Percentiles rank a stretch among this genome's conserved stretches.
phyloP scores from a whole-genome alignment of 1,139 yeast species.

The Diutina mesorugosa region DNA sequence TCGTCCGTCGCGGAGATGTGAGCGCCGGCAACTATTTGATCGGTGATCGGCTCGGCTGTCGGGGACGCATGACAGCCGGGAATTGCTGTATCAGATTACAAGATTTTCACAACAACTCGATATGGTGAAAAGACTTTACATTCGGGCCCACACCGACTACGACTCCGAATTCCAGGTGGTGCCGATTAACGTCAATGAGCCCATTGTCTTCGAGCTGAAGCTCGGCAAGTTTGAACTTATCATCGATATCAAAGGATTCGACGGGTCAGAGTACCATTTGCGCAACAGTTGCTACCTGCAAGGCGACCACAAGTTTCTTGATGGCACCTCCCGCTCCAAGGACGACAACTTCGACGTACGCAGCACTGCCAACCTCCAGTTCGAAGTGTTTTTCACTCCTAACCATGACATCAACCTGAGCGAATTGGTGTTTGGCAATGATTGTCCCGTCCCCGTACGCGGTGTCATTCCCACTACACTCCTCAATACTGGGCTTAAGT shows the following conservation, averaged over 20 bases:
- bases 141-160: conserved; percentile 21
- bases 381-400: conserved; percentile 27
- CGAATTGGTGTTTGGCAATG: conserved; percentile 54
- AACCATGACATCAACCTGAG: conserved; percentile 33
- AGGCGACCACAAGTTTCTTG: conserved; percentile 17
- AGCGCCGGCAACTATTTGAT: not conserved
- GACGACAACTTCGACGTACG: not conserved
- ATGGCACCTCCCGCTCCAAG: conserved; percentile 5
- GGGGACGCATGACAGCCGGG: not conserved
- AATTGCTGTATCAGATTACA: not conserved
- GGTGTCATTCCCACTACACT: conserved; percentile 43
- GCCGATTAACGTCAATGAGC: conserved; percentile 31
- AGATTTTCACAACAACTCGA: not conserved
- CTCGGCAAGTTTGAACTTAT: conserved; percentile 26
- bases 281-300: conserved; percentile 21
- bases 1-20: not conserved
- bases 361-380: conserved; percentile 17
- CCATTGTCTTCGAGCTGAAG: conserved; percentile 21
- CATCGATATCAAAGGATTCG: conserved; percentile 31
- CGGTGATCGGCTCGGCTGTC: not conserved
- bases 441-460: conserved; percentile 46
- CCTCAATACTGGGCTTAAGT: conserved; percentile 36
- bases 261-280: conserved; percentile 28
- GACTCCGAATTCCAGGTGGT: conserved; percentile 16
- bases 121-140: conserved; percentile 21